Evolutionary conservation across 2,329 filamentous ascomycete species (phyloP).

Genomic region (Lasiodiplodia sp.): DNA sequence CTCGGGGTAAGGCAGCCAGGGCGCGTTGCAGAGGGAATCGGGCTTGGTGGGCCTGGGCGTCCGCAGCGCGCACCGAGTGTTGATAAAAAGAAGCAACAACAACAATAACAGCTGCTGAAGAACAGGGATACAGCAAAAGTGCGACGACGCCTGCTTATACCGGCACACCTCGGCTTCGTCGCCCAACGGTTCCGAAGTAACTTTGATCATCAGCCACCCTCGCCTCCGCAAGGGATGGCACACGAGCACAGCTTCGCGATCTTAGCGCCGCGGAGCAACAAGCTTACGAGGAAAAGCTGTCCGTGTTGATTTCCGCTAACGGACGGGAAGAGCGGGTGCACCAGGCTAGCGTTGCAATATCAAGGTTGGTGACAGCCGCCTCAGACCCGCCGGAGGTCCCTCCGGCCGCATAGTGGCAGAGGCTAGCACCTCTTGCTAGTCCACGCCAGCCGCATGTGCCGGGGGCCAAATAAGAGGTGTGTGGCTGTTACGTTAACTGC

Average conservation of each 20-base stretch:
- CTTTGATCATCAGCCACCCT: neutral
- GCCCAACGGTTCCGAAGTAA: neutral
- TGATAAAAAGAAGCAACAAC: neutral
- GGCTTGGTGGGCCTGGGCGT: neutral
- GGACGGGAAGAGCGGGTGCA: neutral
- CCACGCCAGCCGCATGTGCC: neutral
- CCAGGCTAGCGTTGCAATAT: neutral
- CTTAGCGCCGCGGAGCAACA: neutral
- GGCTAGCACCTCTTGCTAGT: neutral
- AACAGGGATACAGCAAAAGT: too few species aligned
- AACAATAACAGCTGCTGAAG: too few species aligned
- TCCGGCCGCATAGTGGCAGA: neutral
- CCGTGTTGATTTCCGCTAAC: neutral
- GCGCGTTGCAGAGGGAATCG: neutral
- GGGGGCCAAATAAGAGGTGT: slow-evolving; percentile 8
- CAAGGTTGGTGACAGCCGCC: neutral
- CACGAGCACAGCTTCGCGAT: neutral
- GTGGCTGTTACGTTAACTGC: neutral
- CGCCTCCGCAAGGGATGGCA: neutral
- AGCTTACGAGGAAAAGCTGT: neutral
- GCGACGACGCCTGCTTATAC: neutral
- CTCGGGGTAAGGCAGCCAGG: neutral
- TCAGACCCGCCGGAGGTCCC: neutral
- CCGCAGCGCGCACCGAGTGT: neutral
- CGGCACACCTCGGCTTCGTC: neutral